Base-by-base conservation (phyloP, 768 basidiomycete genomes). In the Tremella mesenterica region DNA sequence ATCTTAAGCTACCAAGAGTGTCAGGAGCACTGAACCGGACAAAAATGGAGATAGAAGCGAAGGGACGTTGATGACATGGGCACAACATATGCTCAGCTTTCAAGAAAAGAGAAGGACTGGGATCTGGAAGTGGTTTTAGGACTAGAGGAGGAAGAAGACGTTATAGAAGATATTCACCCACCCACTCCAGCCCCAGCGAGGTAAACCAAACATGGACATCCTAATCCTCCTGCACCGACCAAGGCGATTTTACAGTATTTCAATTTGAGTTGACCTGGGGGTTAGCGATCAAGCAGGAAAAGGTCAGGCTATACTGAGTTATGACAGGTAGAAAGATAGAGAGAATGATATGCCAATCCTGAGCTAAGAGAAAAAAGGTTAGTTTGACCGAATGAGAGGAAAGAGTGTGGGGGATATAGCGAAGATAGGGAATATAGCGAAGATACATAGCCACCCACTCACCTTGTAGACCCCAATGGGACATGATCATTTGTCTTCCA, bases 401-500 rank as follows among this genome's bases (percentile, higher is more conserved):
- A n/a, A n/a, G n/a, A n/a, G 10, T 36, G 14, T 9, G n/a, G 38
- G 14, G 30, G 28, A 31, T 31, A 43, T 27, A 18, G 12, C 39
- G 31, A 46, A 30, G 16, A 30, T 25, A 38, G 27, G 27, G 13
- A 21, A n/a, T 16, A 4, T 16, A 14, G 44, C 16, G 1, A 20
- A 0, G n/a, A n/a, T n/a, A n/a, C n/a, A n/a, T n/a, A n/a, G n/a
- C n/a, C n/a, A n/a, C n/a, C 16, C 9, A 54, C 75, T 44, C 52
- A 85, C 92, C 92, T 74, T 81, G 78, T 1, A 96, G 77, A 8
- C 92, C 92, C 68, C 95, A 85, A 16, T 83, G 85, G 53, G 88
- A 82, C 50, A 95, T 75, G 53, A 96, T 89, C 91, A 99, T 93
- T 70, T 99, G 93, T 50, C 95, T 79, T 39, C 93, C 91, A 82